phyloP scores from a whole-genome alignment of 768 basidiomycete species.

The Thelephora ganbajun region DNA sequence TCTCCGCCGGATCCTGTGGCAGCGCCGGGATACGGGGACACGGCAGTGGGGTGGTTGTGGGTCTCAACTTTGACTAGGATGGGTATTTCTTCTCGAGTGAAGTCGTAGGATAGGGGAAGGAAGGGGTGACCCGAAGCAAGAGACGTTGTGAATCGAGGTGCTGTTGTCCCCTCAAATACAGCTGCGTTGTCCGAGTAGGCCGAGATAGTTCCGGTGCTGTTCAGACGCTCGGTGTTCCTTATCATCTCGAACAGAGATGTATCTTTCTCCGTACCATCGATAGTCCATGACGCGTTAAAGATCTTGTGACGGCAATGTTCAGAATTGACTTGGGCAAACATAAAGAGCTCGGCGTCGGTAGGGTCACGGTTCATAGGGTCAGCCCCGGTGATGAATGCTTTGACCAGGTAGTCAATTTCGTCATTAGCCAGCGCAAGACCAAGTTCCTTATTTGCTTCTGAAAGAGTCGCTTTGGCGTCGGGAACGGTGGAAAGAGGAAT shows the following conservation, averaged over 20 bases:
- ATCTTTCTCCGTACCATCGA: slow-evolving; percentile 54
- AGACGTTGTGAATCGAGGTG: slow-evolving; percentile 60
- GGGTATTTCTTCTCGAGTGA: slow-evolving; percentile 57
- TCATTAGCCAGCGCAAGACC: slow-evolving; percentile 84
- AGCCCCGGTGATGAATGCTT: slow-evolving; percentile 69
- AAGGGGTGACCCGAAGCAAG: slow-evolving; percentile 11
- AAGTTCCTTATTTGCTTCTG: slow-evolving; percentile 64
- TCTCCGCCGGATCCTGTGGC: slow-evolving; percentile 98
- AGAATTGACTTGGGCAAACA: slow-evolving; percentile 99
- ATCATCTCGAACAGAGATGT: slow-evolving; percentile 93
- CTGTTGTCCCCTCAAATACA: slow-evolving; percentile 66
- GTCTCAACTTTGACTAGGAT: slow-evolving; percentile 98
- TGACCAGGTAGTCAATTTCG: slow-evolving; percentile 86
- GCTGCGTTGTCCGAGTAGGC: slow-evolving; percentile 98
- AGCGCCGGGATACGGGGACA: slow-evolving; percentile 96
- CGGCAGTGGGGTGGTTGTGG: slow-evolving; percentile 97
- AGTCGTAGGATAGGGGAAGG: slow-evolving; percentile 30
- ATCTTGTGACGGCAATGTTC: slow-evolving; percentile 99
- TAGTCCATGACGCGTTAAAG: slow-evolving; percentile 94
- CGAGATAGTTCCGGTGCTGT: slow-evolving; percentile 70
- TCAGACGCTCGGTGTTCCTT: slow-evolving; percentile 80
- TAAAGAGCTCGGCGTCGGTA: slow-evolving; percentile 96
- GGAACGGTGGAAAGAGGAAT: slow-evolving; percentile 38
- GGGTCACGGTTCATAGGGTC: slow-evolving; percentile 68
- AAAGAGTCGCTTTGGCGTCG: slow-evolving; percentile 49